Percentiles rank a stretch among this genome's conserved stretches.
Evolutionary conservation across 805 yeast species (phyloP).

Genomic region (Candida yuanshanica): DNA sequence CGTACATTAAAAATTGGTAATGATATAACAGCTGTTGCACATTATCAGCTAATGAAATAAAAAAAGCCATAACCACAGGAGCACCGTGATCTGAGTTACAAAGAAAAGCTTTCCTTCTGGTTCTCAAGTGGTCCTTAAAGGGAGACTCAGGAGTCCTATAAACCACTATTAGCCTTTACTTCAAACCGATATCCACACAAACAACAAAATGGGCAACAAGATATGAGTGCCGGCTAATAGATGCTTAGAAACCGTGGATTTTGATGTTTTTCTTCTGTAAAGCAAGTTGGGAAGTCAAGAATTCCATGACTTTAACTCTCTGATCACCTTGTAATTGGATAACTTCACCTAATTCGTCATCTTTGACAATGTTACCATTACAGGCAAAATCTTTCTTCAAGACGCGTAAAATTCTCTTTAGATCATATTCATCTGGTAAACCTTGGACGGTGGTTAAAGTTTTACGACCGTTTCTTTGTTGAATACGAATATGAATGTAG

Average conservation of each 20-base stretch:
- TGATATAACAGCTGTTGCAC: too few relatives aligned
- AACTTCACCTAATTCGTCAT: slow-evolving; percentile 92
- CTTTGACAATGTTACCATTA: slow-evolving; percentile 96
- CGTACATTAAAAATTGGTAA: too few relatives aligned
- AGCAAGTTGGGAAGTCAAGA: slow-evolving; percentile 78
- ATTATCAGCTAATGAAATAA: too few relatives aligned
- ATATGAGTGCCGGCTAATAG: too few relatives aligned
- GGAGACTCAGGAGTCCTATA: too few relatives aligned
- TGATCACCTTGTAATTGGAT: slow-evolving; percentile 99
- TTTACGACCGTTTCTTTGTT: slow-evolving; percentile 99
- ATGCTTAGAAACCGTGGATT: slow-evolving; percentile 87
- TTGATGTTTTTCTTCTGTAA: slow-evolving; percentile 95
- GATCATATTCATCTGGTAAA: slow-evolving; percentile 89
- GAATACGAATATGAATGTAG: slow-evolving; percentile 97
- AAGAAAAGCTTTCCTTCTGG: too few relatives aligned
- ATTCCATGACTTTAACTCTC: slow-evolving; percentile 93
- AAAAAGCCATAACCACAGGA: too few relatives aligned
- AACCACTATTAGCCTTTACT: too few relatives aligned
- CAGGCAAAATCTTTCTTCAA: slow-evolving; percentile 98
- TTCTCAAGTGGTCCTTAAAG: too few relatives aligned
- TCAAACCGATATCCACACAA: too few relatives aligned
- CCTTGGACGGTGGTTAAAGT: slow-evolving; percentile 98
- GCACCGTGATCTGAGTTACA: too few relatives aligned
- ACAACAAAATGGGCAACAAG: too few relatives aligned
- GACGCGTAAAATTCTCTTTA: slow-evolving; percentile 88